Conservation (phyloP, 2,329 filamentous ascomycete genomes). For the Paramyrothecium sp. region DNA sequence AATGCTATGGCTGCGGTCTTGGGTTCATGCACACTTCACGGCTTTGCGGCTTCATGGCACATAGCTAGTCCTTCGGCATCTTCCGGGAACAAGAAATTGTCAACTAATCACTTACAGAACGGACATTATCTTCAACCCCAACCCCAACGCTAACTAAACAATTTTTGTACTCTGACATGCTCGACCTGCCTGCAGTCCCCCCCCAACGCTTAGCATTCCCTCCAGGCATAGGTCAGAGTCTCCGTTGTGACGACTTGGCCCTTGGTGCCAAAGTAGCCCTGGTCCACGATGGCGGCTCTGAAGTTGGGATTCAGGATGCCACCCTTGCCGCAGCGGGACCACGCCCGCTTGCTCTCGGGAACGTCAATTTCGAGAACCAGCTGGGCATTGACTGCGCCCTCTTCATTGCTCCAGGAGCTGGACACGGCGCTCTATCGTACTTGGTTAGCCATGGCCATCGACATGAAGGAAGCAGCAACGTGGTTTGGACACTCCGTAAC, state of each 20-base stretch:
- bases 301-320: slow-evolving; percentile 2
- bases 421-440: neutral
- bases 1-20: too few species aligned
- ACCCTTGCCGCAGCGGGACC: neutral
- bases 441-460: neutral
- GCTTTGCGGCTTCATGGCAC: too few species aligned
- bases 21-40: too few species aligned
- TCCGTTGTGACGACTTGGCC: neutral
- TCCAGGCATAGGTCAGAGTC: neutral
- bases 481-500: too few species aligned
- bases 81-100: too few species aligned
- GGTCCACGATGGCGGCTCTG: neutral
- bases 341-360: neutral
- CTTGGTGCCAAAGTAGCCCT: neutral
- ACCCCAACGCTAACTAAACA: too few species aligned
- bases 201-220: slow-evolving; percentile 1
- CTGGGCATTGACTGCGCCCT: neutral
- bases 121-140: too few species aligned
- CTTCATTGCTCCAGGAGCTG: neutral
- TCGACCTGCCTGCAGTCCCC: too few species aligned
- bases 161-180: too few species aligned
- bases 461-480: neutral
- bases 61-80: too few species aligned
- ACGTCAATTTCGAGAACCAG: neutral
- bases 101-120: too few species aligned